These are phyloP conservation scores for Obelidium mucronatum DNA, from an alignment of 192 early-diverging fungal genomes.

Conservation along the genomic window DNA sequence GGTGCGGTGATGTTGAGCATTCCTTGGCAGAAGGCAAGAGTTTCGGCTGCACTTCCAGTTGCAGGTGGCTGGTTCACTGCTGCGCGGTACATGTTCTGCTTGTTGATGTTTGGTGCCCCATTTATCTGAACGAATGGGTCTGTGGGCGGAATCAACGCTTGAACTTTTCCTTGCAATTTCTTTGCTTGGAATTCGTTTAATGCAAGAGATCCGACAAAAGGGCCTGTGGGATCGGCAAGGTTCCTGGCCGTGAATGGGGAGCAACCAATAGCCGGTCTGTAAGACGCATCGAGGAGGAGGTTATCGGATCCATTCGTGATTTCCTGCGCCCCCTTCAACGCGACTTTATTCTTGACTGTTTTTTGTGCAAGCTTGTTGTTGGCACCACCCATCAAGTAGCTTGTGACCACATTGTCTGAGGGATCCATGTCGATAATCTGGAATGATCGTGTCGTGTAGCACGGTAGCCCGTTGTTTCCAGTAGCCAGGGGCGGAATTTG, in stretches of 20 bases:
- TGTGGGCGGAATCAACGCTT: constrained; percentile 45
- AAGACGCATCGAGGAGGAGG: constrained; percentile 41
- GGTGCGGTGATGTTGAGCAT: constrained; percentile 21
- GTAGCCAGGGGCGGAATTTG: constrained; percentile 41
- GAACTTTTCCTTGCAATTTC: constrained; percentile 35
- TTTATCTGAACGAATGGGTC: constrained; percentile 48
- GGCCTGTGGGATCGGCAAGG: constrained; percentile 41
- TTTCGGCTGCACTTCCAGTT: neutral
- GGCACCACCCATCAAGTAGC: constrained; percentile 28
- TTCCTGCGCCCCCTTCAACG: constrained; percentile 25
- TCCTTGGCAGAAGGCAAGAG: neutral
- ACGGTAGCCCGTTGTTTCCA: constrained; percentile 36
- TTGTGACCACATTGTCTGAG: constrained; percentile 50
- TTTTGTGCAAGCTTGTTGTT: constrained; percentile 48
- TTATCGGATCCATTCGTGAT: constrained; percentile 53
- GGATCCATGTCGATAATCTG: constrained; percentile 49
- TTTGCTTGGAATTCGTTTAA: constrained; percentile 50
- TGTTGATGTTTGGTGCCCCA: neutral
- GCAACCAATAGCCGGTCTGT: constrained; percentile 47
- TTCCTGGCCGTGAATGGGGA: constrained; percentile 42
- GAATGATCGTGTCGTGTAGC: constrained; percentile 50
- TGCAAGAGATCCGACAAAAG: constrained; percentile 36
- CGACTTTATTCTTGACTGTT: constrained; percentile 37
- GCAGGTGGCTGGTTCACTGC: constrained; percentile 30
- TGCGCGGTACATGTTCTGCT: constrained; percentile 38